These are phyloP conservation scores for Podospora appendiculata DNA, from an alignment of 495 filamentous ascomycete genomes.

Conservation along the genomic window DNA sequence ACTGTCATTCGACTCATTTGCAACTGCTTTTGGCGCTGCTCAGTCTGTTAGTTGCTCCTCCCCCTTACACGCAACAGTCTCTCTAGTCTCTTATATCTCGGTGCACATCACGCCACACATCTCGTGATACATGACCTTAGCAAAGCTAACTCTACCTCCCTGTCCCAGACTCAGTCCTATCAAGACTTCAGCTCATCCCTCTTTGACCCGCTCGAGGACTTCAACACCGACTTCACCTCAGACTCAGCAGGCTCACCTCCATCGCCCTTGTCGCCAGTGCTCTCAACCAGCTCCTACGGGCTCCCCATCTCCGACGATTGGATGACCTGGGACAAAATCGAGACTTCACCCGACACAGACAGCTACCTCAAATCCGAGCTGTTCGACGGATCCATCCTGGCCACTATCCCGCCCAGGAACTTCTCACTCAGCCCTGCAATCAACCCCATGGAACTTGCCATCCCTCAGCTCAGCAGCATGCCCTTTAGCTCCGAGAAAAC, in stretches of 20 bases:
- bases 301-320: conserved; percentile 14
- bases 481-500: neutral
- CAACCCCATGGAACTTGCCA: conserved; percentile 22
- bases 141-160: neutral
- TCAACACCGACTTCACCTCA: conserved; percentile 20
- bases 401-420: conserved; percentile 2
- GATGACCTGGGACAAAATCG: conserved; percentile 11
- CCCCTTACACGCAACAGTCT: neutral
- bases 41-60: conserved; percentile 18
- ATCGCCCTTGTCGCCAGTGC: conserved; percentile 19
- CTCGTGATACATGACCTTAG: too few relatives aligned
- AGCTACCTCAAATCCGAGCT: conserved; percentile 11
- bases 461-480: neutral
- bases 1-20: conserved; percentile 16
- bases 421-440: conserved; percentile 17
- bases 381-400: conserved; percentile 6
- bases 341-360: conserved; percentile 12
- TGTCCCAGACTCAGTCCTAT: too few relatives aligned
- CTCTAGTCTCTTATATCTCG: neutral
- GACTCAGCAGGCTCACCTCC: conserved; percentile 20
- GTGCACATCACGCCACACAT: too few relatives aligned
- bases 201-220: conserved; percentile 15
- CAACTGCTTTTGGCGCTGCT: conserved; percentile 13
- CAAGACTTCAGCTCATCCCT: conserved; percentile 2
- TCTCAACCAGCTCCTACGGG: conserved; percentile 17